These are phyloP conservation scores for Candida tibetensis DNA, from an alignment of 805 yeast species.

Conservation along the genomic window DNA sequence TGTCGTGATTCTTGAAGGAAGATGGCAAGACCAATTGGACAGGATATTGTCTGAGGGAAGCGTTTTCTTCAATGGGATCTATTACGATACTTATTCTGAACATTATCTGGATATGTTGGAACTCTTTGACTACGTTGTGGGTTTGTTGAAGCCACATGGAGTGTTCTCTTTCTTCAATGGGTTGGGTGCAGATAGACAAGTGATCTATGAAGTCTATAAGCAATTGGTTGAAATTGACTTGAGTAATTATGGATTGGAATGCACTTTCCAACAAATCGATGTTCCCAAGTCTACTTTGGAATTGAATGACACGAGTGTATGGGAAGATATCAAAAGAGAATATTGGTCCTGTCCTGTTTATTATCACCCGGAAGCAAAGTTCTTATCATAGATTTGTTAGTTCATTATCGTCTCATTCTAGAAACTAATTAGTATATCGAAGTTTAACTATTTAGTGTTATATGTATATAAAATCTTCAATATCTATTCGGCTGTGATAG, in stretches of 20 bases:
- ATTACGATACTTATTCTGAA: slow-evolving; percentile 92
- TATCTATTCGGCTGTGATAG: no score
- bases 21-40: slow-evolving; percentile 86
- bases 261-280: slow-evolving; percentile 49
- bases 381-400: slow-evolving; percentile 24
- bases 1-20: slow-evolving; percentile 78
- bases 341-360: slow-evolving; percentile 70
- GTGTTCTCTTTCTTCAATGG: slow-evolving; percentile 92
- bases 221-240: slow-evolving; percentile 78
- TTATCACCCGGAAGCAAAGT: slow-evolving; percentile 62
- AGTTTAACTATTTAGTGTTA: neutral
- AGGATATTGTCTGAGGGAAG: slow-evolving; percentile 57
- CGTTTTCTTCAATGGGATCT: slow-evolving; percentile 83
- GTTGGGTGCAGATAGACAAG: slow-evolving; percentile 44
- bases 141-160: slow-evolving; percentile 78
- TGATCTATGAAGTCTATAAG: slow-evolving; percentile 67
- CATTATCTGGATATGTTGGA: slow-evolving; percentile 88
- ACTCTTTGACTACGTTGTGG: slow-evolving; percentile 76
- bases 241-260: slow-evolving; percentile 69
- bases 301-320: slow-evolving; percentile 42
- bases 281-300: slow-evolving; percentile 43
- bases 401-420: neutral
- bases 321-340: slow-evolving; percentile 60
- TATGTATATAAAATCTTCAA: no score
- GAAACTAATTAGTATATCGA: slow-evolving; percentile 6